Conservation (phyloP, 306 rosid genomes). For the Corylus heterophylla region DNA sequence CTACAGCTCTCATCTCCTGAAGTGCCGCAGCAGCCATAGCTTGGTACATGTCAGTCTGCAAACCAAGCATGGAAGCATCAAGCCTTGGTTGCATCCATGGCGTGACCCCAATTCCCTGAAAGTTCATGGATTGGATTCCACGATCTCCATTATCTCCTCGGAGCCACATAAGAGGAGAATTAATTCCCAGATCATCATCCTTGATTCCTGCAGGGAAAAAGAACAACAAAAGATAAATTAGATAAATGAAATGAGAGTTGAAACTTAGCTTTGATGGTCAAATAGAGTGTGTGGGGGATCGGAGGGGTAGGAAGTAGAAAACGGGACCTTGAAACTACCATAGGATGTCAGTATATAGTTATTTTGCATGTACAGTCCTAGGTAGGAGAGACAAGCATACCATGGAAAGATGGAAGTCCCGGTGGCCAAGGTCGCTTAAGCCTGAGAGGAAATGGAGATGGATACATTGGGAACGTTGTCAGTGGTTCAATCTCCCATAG, state of each 20-base stretch:
- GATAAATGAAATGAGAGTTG: background rate
- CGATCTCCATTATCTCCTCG: conserved; percentile 71
- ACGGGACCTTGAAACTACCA: conserved; percentile 13
- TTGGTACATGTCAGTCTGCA: conserved; percentile 87
- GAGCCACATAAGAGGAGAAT: conserved; percentile 81
- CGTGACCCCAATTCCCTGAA: conserved; percentile 73
- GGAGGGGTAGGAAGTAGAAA: background rate
- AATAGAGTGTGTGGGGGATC: background rate
- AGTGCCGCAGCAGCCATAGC: conserved; percentile 92
- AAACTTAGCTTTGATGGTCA: background rate
- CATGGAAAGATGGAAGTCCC: conserved; percentile 82
- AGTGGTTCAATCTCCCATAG: conserved; percentile 97
- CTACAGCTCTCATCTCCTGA: conserved; percentile 79
- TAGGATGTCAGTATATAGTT: conserved; percentile 5
- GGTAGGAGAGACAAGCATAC: conserved; percentile 41
- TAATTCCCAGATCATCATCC: conserved; percentile 77
- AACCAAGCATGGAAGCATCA: conserved; percentile 71
- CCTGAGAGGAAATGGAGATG: conserved; percentile 87
- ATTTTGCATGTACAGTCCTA: background rate
- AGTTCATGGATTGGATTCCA: conserved; percentile 77
- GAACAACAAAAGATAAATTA: conserved; percentile 4
- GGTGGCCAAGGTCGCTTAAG: conserved; percentile 96
- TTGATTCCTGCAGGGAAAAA: conserved; percentile 64
- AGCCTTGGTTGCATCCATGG: conserved; percentile 96
- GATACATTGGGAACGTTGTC: conserved; percentile 97